Conservation (phyloP, 345 rosid genomes). For the Acer saccharum region DNA sequence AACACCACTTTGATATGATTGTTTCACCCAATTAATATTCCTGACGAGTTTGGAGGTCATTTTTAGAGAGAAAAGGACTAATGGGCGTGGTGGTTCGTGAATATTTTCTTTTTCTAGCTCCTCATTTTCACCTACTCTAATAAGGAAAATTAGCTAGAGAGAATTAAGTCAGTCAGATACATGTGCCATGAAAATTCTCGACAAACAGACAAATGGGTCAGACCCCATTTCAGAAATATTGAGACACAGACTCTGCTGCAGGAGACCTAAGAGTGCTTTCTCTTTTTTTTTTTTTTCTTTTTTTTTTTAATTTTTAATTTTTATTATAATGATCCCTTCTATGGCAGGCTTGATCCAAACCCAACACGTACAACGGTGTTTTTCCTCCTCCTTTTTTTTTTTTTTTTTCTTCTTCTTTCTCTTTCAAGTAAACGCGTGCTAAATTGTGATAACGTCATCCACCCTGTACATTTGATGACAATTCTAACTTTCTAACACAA, state of each 20-base stretch:
- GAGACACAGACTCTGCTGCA: slow-evolving; percentile 38
- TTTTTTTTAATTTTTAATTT: not conserved
- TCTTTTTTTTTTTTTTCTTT: not conserved
- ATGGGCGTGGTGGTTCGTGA: not conserved
- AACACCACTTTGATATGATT: slow-evolving; percentile 21
- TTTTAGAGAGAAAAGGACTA: slow-evolving; percentile 9
- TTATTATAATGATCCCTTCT: slow-evolving; percentile 9
- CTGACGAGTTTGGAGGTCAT: slow-evolving; percentile 18
- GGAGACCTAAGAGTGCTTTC: slow-evolving; percentile 28
- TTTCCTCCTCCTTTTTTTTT: slow-evolving; percentile 23
- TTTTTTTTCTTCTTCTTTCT: slow-evolving; percentile 21
- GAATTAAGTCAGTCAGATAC: slow-evolving; percentile 16
- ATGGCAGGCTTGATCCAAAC: slow-evolving; percentile 36
- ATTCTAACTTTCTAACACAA: slow-evolving; percentile 10
- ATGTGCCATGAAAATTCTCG: slow-evolving; percentile 44
- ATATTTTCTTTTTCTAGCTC: not conserved
- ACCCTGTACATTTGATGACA: slow-evolving; percentile 5
- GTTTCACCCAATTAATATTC: slow-evolving; percentile 23
- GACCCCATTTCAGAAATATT: slow-evolving; percentile 29
- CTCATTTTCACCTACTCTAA: not conserved
- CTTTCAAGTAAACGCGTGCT: slow-evolving; percentile 47
- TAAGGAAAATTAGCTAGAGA: not conserved
- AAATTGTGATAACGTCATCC: slow-evolving; percentile 39
- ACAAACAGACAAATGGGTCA: slow-evolving; percentile 53
- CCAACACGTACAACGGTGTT: slow-evolving; percentile 16